Base-by-base conservation (phyloP, 768 basidiomycete species). In the Pisolithus albus region DNA sequence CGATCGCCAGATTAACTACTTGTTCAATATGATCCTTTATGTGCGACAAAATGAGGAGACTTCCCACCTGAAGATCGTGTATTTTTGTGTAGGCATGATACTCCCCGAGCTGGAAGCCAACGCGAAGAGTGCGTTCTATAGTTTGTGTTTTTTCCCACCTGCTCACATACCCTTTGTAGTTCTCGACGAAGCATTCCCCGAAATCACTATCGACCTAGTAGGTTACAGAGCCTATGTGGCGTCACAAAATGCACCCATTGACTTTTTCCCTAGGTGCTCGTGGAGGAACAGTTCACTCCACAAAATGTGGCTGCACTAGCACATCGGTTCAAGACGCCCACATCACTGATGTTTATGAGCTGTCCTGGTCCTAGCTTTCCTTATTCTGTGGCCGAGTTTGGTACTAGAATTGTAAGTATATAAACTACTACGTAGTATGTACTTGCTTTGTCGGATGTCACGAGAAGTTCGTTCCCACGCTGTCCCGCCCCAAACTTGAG, bases 41-140 rank as follows among this genome's bases (percentile, higher is more conserved):
- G 82, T 86, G 2, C 67, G 71, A 39, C 70, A 73, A 51, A 88
- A 86, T 57, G 86, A 89, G 63, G 81, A 83, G 56, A 88, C 87
- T 0, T 76, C 83, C 0, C 74, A 78, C 56, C 58, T 88, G 50
- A 85, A 85, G 65, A 75, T 88, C 11, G 73, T 87, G 4, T 84
- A 87, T 58, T 86, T 85, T 58, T 72, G 76, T 51, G 75, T 81
- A 24, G 70, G 67, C 21, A 78, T 77, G 28, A 70, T 82, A 23
- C 86, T 86, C 1, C 82, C 82, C 0, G 87, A 89, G 59, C 65
- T 89, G 57, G 85, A 83, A 61, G 83, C 84, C 5, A 89, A 88
- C 59, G 73, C 77, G 30, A 84, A 80, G 61, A 81, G 82, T 81
- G 47, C 21, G 71, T 60, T 19, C 37, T 26, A 2, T 13, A 11